Conservation (phyloP, 179 eudicot genomes). For the Amaranthus tricolor region DNA sequence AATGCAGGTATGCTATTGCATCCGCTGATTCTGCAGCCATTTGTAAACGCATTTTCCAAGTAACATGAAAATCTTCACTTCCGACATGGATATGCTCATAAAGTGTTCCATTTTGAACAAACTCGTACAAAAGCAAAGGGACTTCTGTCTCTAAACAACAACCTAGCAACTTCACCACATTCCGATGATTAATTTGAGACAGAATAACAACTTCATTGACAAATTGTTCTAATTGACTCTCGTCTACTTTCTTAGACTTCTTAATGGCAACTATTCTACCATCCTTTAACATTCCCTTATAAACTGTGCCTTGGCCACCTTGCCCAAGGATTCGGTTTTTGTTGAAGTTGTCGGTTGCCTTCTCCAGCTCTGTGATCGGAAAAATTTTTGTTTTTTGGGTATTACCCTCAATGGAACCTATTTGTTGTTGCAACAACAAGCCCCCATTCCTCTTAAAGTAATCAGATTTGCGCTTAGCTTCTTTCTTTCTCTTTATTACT, state of each 20-base stretch:
- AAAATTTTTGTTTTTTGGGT: slow-evolving; percentile 3
- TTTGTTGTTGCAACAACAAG: slow-evolving; percentile 12
- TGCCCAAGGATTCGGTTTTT: slow-evolving; percentile 24
- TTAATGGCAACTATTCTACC: slow-evolving; percentile 13
- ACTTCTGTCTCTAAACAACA: slow-evolving; percentile 19
- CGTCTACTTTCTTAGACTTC: slow-evolving; percentile 5
- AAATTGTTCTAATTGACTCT: slow-evolving; percentile 6
- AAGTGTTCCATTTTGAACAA: slow-evolving; percentile 5
- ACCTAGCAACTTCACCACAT: slow-evolving; percentile 13
- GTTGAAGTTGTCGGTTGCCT: slow-evolving; percentile 25
- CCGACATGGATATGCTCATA: slow-evolving; percentile 11
- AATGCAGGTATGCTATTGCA: slow-evolving; percentile 24
- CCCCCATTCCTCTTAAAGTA: slow-evolving; percentile 23
- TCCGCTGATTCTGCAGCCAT: slow-evolving; percentile 24
- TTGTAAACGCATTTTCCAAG: slow-evolving; percentile 17
- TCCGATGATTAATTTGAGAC: slow-evolving; percentile 12
- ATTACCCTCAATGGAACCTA: slow-evolving; percentile 3
- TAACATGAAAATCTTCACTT: slow-evolving; percentile 17
- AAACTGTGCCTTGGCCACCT: slow-evolving; percentile 28
- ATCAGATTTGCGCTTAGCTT: slow-evolving; percentile 4
- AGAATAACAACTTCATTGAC: slow-evolving; percentile 9
- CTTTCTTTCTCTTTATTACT: slow-evolving; percentile 9
- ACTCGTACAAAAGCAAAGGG: slow-evolving; percentile 16
- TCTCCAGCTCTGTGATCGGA: slow-evolving; percentile 12
- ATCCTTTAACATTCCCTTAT: slow-evolving; percentile 20